Evolutionary conservation across 2,329 filamentous ascomycete genomes (phyloP), one percentile per base, ranked within the genome.

Genomic region (Trichoderma sp.): DNA sequence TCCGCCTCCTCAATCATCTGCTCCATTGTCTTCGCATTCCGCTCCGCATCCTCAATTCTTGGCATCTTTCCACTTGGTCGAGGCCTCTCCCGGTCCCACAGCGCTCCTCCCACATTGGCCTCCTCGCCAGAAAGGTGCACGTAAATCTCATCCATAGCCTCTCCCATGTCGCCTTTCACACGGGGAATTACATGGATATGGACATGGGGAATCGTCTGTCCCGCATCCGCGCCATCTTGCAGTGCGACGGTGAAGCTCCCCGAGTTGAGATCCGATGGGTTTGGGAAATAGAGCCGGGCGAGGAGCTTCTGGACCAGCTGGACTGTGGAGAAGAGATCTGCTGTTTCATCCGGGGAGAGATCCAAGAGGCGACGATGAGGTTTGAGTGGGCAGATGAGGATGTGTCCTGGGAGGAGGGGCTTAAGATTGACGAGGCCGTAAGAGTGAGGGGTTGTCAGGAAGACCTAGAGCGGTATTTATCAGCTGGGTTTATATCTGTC

Each of bases 341-440:
- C 79, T 34, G 93, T 87, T 81, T 97, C 94, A 19, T 83, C 81
- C 0, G 84, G 73, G 0, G 88, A 87, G 57, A 97, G 87, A 76
- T 96, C 91, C 61, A 89, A 87, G 67, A 98, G 85, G 59, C 92
- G 91, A 57, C 85, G 87, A 72, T 93, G 90, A 32, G 83, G 80
- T 37, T 84, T 84, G 22, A 87, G 85, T 0, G 95, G 93, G 72
- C 92, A 97, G 70, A 99, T 87, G 35, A 99, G 91, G 70, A 98
- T 90, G 81, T 99, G 95, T 67, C 95, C 95, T 0, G 94, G 93
- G 2, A 97, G 86, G 42, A 99, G 87, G 27, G 95, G 95, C 80
- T 97, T 97, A 77, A 98, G 88, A 81, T 99, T 99, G 68, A 98
- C 94, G 70, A 98, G 85, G 64, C 92, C 93, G 81, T 93, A 97